Percentiles rank a stretch among this genome's conserved stretches.
Conservation (phyloP, 257 asterid genomes). For the Orobanche coerulescens region DNA sequence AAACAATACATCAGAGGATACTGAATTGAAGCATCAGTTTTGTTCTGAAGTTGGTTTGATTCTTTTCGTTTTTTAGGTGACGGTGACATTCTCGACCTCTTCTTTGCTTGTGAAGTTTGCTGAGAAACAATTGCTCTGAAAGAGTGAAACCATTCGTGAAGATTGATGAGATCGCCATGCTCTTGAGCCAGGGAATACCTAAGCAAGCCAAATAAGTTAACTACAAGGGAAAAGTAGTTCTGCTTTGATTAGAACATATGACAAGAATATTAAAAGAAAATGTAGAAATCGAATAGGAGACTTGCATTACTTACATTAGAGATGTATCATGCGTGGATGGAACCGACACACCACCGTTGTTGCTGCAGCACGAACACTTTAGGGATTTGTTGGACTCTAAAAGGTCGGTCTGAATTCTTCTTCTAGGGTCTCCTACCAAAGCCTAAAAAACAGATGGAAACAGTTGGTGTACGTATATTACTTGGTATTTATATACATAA, state of each 20-base stretch:
- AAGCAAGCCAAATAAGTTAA: slow-evolving; percentile 14
- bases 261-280: not conserved
- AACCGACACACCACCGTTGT: slow-evolving; percentile 29
- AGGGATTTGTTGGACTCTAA: slow-evolving; percentile 59
- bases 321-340: slow-evolving; percentile 83
- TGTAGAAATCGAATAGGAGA: not conserved
- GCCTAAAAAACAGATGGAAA: slow-evolving; percentile 41
- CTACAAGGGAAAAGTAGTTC: not conserved
- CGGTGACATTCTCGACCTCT: slow-evolving; percentile 38
- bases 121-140: slow-evolving; percentile 52
- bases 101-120: slow-evolving; percentile 35
- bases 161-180: slow-evolving; percentile 89
- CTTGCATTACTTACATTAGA: slow-evolving; percentile 48
- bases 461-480: not conserved
- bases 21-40: slow-evolving; percentile 67
- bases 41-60: slow-evolving; percentile 26
- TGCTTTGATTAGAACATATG: not conserved
- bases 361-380: slow-evolving; percentile 76
- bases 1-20: slow-evolving; percentile 45
- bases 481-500: not conserved
- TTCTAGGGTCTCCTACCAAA: slow-evolving; percentile 91
- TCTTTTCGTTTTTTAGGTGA: slow-evolving; percentile 69
- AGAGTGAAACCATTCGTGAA: slow-evolving; percentile 88
- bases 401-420: slow-evolving; percentile 84
- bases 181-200: slow-evolving; percentile 91